Base-by-base conservation (phyloP, 345 rosid genomes). In the Syzygium jambos region DNA sequence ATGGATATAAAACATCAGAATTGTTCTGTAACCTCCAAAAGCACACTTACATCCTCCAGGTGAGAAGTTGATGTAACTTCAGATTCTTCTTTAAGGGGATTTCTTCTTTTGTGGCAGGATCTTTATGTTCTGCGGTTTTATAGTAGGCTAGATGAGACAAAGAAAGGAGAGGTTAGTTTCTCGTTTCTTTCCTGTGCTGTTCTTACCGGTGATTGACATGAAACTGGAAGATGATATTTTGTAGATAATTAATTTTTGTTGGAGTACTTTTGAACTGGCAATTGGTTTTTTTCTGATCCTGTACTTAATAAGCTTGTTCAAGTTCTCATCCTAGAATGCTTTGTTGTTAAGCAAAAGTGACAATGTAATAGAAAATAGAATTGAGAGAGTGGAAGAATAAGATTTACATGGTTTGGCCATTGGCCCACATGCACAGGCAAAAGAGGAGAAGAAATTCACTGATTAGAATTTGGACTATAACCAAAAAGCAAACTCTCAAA, bases 111-210 rank as follows among this genome's bases (percentile, higher is more conserved):
- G 84, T 86, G 92, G 92, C 88, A 98, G 99, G 99, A 98, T 86
- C 84, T 96, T 61, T 96, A 96, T 84, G 95, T 93, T 86, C 84
- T 96, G 87, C 94, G 94, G 87, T 94, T 98, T 90, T 95, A 92
- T 88, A 96, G 89, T 73, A 93, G 97, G 88, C 90, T 95, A 93
- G 99, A 96, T 84, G 98, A 96, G 91, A 65, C 95, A 29, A 95
- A 92, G 91, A 98, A 96, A 85, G 99, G 99, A 92, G 96, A 97
- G 92, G 99, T 97, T 91, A 94, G 97, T 93, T 89, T 84, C 85
- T 49, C 82, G 38, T 84, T 78, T 43, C 51, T 30, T 23, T 51
- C 12, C 34, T 12, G 57, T 84, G 54, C 43, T 46, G 16, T 52
- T 52, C 43, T 54, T 52, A n/a, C 41, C 2, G 25, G 46, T 84